phyloP scores from a whole-genome alignment of 2,329 filamentous ascomycete genomes.

The Elsinoe perseae region DNA sequence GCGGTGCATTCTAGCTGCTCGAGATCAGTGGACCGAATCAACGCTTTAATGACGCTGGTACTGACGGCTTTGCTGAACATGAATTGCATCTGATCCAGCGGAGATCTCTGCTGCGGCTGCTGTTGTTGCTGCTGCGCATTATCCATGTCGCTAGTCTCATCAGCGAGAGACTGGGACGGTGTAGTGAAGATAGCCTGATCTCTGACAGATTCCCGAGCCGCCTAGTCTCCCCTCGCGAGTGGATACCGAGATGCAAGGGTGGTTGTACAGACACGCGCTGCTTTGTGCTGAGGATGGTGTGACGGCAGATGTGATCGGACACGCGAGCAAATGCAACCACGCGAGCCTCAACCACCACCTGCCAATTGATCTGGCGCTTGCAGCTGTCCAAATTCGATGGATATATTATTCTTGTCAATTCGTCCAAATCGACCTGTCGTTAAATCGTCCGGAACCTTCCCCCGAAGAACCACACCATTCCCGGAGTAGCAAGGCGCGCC shows the following conservation, averaged over 20 bases:
- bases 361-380: not conserved
- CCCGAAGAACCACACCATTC: not conserved
- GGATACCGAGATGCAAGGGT: not conserved
- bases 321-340: not conserved
- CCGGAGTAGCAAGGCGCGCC: not conserved
- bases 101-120: slow-evolving; percentile 19
- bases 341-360: not conserved
- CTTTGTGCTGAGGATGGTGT: not conserved
- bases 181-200: slow-evolving; percentile 9
- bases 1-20: slow-evolving; percentile 38
- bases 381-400: not conserved
- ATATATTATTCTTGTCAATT: not conserved
- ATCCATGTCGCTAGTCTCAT: slow-evolving; percentile 14
- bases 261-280: not conserved
- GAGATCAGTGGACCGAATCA: not conserved
- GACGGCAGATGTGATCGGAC: not conserved
- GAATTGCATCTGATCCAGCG: slow-evolving; percentile 39
- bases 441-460: not conserved
- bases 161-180: not conserved
- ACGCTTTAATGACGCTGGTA: not conserved
- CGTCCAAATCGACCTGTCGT: not conserved
- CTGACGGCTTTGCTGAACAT: slow-evolving; percentile 43
- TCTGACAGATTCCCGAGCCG: not conserved
- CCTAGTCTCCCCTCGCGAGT: not conserved
- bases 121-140: slow-evolving; percentile 15